Conservation (phyloP, 208 protist species). For the Crithidia fasciculata region DNA sequence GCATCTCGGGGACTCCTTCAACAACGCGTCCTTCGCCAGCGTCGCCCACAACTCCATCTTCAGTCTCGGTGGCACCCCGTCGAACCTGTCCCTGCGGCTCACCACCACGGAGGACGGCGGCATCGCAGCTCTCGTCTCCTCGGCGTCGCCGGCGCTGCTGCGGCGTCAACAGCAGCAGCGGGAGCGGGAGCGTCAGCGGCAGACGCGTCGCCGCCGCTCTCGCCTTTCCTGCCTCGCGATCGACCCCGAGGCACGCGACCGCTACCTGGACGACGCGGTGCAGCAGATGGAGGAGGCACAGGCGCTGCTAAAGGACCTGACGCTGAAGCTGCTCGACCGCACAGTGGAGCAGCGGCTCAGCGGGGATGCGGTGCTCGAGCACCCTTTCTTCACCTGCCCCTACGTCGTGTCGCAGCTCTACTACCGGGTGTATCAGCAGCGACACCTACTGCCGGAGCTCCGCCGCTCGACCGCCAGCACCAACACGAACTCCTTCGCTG, state of each 20-base stretch:
- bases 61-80: constrained; percentile 24
- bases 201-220: constrained; percentile 17
- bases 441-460: constrained; percentile 15
- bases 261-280: constrained; percentile 44
- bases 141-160: constrained; percentile 16
- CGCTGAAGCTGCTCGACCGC: constrained; percentile 65
- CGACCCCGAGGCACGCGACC: constrained; percentile 31
- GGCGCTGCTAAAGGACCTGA: constrained; percentile 65
- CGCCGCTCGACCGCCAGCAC: not conserved
- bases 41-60: constrained; percentile 20
- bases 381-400: constrained; percentile 85
- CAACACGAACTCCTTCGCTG: not conserved
- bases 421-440: constrained; percentile 45
- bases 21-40: constrained; percentile 27
- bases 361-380: constrained; percentile 76
- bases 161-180: constrained; percentile 23
- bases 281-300: constrained; percentile 66
- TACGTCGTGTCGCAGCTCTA: constrained; percentile 86
- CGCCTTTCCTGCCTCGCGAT: constrained; percentile 43
- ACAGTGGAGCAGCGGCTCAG: constrained; percentile 57
- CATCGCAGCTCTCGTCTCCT: constrained; percentile 33
- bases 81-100: constrained; percentile 33
- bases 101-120: constrained; percentile 26
- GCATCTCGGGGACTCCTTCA: constrained; percentile 27
- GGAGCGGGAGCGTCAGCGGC: constrained; percentile 18